Base-by-base conservation (phyloP, 208 protist species). In the Trypanosomatidae sp. region DNA sequence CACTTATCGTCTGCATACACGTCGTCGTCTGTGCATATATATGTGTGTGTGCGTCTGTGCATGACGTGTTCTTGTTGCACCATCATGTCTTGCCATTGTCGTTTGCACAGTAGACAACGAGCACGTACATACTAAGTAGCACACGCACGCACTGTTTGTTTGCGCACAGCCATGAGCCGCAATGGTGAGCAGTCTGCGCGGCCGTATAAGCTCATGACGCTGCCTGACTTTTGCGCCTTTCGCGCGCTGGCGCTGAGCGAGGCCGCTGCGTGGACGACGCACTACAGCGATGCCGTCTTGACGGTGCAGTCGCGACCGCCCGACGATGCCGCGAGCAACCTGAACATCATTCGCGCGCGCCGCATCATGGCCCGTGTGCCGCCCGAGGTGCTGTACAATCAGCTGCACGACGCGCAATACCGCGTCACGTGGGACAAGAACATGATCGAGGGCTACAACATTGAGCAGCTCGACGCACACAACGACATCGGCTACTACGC, bases 401-500 rank as follows among this genome's bases (percentile, higher is more conserved):
- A 77, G 30, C 56, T 94, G 24, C 87, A 94, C 49, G 87, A 94
- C 46, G 66, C 87, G 0, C 43, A 71, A 10, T 94, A 92, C 48
- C 75, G 87, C 16, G 51, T 61, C 13, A 81, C 71, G 25, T 94
- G 87, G 80, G 87, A 94, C 48, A 61, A 54, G 6, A 78, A 77
- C 32, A 94, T 94, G 87, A 61, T 90, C 22, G 73, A 83, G 19
- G 82, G 87, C 6, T 82, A 70, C 58, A 91, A 94, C 60, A 84
- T 94, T 53, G 53, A 51, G 1, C 54, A 75, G 45, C 61, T 94
- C 3, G 78, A 94, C 45, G 15, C 32, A 1, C 75, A 90, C 57
- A 94, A 94, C 54, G 87, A 94, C 53, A 63, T 94, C 37, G 87
- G 87, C 28, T 94, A 94, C 61, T 94, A 94, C 55, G 40, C 80